phyloP scores from a whole-genome alignment of 768 basidiomycete genomes.

The Calocera viscosa region DNA sequence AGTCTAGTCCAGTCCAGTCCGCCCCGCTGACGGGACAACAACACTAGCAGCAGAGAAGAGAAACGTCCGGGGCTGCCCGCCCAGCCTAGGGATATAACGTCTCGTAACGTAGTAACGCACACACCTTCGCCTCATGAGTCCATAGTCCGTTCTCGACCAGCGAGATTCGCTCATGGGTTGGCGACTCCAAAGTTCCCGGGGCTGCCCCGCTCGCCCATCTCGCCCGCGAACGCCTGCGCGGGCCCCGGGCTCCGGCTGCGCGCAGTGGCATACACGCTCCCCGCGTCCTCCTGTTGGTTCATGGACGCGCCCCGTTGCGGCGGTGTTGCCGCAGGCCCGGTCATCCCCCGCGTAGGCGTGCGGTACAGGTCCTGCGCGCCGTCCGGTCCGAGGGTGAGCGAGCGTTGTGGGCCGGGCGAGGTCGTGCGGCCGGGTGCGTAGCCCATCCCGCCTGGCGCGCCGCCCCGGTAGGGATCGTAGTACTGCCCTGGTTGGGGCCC shows the following conservation, averaged over 20 bases:
- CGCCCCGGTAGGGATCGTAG: slow-evolving; percentile 69
- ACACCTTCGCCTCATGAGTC: neutral
- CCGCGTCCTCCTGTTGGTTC: neutral
- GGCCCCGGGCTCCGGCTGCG: neutral
- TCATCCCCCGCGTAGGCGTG: neutral
- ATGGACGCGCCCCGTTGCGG: neutral
- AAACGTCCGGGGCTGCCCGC: too few species aligned
- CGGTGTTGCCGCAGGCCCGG: neutral
- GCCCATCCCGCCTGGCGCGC: neutral
- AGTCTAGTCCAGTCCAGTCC: too few species aligned
- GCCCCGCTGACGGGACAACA: too few species aligned
- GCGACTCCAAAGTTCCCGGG: neutral
- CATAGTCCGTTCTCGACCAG: slow-evolving; percentile 6
- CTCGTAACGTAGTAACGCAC: too few species aligned
- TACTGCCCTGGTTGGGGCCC: slow-evolving; percentile 30
- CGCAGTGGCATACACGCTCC: slow-evolving; percentile 1
- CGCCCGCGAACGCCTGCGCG: neutral
- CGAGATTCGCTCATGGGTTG: neutral
- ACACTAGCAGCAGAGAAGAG: too few species aligned
- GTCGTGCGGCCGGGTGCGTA: neutral
- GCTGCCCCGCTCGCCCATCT: neutral
- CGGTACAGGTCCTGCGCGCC: neutral
- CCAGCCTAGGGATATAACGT: too few species aligned
- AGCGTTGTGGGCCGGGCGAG: neutral
- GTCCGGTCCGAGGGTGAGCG: neutral